Percentiles rank a stretch among this genome's conserved stretches.
phyloP scores from a whole-genome alignment of 345 rosid species.

The Eutrema japonicum region DNA sequence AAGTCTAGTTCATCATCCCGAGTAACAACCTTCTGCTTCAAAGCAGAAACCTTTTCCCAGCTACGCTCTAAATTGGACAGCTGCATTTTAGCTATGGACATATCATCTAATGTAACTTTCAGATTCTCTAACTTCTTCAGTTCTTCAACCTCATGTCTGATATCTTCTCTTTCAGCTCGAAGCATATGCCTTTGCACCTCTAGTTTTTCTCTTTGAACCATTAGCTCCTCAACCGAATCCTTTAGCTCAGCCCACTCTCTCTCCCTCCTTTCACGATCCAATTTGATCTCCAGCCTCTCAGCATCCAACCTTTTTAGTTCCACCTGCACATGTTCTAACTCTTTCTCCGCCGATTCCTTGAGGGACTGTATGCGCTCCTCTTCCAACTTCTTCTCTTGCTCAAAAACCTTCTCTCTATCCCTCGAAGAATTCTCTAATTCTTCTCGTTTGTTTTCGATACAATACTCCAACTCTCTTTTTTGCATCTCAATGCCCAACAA shows the following conservation, averaged over 20 bases:
- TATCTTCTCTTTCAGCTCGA: conserved; percentile 75
- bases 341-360: conserved; percentile 68
- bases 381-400: conserved; percentile 74
- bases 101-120: conserved; percentile 69
- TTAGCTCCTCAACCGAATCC: conserved; percentile 78
- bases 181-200: conserved; percentile 80
- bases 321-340: conserved; percentile 65
- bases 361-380: conserved; percentile 62
- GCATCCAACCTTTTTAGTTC: conserved; percentile 82
- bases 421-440: conserved; percentile 71
- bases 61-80: conserved; percentile 63
- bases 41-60: conserved; percentile 59
- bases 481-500: conserved; percentile 81
- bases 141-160: conserved; percentile 65
- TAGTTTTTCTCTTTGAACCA: conserved; percentile 72
- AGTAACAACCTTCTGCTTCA: conserved; percentile 48
- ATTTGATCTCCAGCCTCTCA: conserved; percentile 74
- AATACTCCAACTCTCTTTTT: conserved; percentile 77
- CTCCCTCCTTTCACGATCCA: conserved; percentile 82
- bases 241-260: conserved; percentile 80
- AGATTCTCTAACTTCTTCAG: conserved; percentile 77
- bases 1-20: conserved; percentile 50
- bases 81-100: conserved; percentile 73
- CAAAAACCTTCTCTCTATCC: conserved; percentile 82
- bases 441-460: conserved; percentile 74